Evolutionary conservation across 495 filamentous ascomycete genomes (phyloP), one percentile per base, ranked within the genome.

Genomic region (Hypoxylon intermedium): DNA sequence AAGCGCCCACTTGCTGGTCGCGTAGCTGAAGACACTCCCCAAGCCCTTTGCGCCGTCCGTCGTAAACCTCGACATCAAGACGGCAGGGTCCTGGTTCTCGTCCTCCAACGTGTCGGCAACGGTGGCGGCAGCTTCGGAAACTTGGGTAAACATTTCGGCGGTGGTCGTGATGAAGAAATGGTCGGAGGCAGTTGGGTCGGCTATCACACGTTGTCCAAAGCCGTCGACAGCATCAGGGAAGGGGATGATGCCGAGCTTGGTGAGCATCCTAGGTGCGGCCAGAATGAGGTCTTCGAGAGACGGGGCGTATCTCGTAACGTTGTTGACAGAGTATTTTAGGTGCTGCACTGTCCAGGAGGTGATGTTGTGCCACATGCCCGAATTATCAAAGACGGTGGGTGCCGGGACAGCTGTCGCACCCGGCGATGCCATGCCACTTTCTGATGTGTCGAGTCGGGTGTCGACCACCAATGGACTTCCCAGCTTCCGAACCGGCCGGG

Each of bases 1-100:
- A 44, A 98, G 74, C 3, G 94, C 93, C 95, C 95, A 98, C 58
- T 90, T 90, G 71, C 92, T 95, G 0, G 92, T 96, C 34, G 93
- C 77, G 70, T 97, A 98, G 38, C 86, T 87, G 69, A 98, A 95
- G 24, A 98, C 83, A 30, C 91, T 91, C 6, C 91, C 89, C n/a
- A 97, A 74, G 12, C 88, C 78, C 53, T 72, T 73, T 6, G 77
- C 73, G 4, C 81, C 74, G 49, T 83, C 81, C 66, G 81, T 64
- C 6, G 81, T 79, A 58, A 83, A 78, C 34, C 74, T 72, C 16
- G 79, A 77, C 40, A 74, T 66, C 33, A 79, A 58, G 16, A 74
- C 71, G 15, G 72, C 57, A 13, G 77, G 73, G 48, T 79, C 76
- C 38, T 73, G 67, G 24, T 65, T 57, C 18, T 67, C 55, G 9